Percentiles rank a stretch among this genome's conserved stretches.
These are phyloP conservation scores for Ustilaginoidea virens DNA, from an alignment of 2,329 filamentous ascomycete genomes.

Conservation along the genomic window DNA sequence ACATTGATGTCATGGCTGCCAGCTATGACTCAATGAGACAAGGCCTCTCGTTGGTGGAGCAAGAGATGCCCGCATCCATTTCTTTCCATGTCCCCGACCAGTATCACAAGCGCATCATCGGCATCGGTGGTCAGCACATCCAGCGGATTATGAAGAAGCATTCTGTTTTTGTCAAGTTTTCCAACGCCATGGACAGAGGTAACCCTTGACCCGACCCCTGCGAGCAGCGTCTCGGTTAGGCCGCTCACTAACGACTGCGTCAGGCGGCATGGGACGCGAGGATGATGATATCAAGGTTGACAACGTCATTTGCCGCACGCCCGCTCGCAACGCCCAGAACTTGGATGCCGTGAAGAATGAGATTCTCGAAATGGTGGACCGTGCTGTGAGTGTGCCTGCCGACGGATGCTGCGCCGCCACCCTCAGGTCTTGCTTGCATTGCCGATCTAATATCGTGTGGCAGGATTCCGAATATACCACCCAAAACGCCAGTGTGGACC, in stretches of 20 bases:
- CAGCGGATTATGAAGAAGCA: conserved; percentile 99
- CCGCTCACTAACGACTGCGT: conserved; percentile 12
- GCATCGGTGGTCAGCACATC: conserved; percentile 95
- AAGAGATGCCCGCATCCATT: conserved; percentile 98
- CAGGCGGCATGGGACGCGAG: conserved; percentile 63
- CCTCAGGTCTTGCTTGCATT: too few relatives aligned
- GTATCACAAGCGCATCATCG: conserved; percentile 98
- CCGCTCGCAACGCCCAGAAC: conserved; percentile 91
- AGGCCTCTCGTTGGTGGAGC: conserved; percentile 81
- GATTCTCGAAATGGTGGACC: conserved; percentile 98
- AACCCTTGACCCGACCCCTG: neutral
- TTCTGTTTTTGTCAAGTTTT: conserved; percentile 98
- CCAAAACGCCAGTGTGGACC: conserved; percentile 84
- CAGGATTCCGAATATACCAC: conserved; percentile 93
- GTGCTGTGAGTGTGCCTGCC: conserved; percentile 45
- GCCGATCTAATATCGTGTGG: conserved; percentile 1
- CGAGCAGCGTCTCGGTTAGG: neutral
- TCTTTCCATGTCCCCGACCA: conserved; percentile 98
- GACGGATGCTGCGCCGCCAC: too few relatives aligned
- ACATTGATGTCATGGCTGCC: conserved; percentile 89
- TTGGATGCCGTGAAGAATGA: conserved; percentile 95
- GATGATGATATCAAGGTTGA: conserved; percentile 98
- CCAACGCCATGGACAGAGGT: conserved; percentile 95
- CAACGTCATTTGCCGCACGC: conserved; percentile 96
- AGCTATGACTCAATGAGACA: conserved; percentile 92